Conservation (phyloP, 805 yeast species). For the Metschnikowia koreensis region DNA sequence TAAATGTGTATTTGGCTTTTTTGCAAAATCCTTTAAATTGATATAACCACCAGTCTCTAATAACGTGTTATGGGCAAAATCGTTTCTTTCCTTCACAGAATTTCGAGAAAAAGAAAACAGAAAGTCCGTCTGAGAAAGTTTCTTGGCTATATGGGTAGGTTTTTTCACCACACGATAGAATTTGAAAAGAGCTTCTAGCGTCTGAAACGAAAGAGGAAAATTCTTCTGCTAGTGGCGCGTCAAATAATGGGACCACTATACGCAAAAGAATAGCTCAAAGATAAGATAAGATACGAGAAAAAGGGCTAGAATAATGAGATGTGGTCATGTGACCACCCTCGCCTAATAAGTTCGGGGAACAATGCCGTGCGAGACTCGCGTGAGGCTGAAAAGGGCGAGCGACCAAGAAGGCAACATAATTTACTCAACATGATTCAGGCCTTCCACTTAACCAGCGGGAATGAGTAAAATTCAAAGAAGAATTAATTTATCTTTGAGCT, state of each 20-base stretch:
- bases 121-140: no score
- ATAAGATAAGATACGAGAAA: conserved; percentile 14
- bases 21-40: no score
- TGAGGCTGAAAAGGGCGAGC: not conserved
- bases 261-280: conserved; percentile 1
- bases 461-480: no score
- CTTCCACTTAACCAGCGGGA: no score
- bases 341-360: not conserved
- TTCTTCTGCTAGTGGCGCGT: not conserved
- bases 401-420: not conserved
- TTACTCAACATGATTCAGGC: no score
- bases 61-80: no score
- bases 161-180: not conserved
- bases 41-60: no score
- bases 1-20: no score
- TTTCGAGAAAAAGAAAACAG: no score
- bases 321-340: conserved; percentile 1
- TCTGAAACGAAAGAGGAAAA: not conserved
- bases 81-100: no score
- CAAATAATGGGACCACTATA: not conserved
- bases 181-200: not conserved
- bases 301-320: conserved; percentile 3
- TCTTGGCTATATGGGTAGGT: not conserved
- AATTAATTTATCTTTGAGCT: no score
- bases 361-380: not conserved